Evolutionary conservation across 371 early-diverging fungal species (phyloP).

Genomic region (Capillidium rhysosporum): DNA sequence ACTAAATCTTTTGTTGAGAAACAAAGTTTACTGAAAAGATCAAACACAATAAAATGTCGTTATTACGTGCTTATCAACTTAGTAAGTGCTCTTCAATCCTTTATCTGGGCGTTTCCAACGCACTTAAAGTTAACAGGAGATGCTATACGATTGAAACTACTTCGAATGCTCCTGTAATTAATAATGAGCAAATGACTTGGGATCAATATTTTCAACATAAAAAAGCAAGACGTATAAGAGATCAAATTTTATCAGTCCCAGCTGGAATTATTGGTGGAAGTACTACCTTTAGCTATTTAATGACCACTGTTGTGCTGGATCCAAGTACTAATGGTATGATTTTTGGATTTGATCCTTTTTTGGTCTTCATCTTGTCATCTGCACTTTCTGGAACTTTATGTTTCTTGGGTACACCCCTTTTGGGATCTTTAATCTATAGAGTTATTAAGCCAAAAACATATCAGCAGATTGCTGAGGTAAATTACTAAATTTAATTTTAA

Average conservation of each 20-base stretch:
- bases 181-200: constrained; percentile 2
- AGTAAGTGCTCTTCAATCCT: no score
- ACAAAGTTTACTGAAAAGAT: no score
- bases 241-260: constrained; percentile 1
- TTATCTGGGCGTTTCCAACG: no score
- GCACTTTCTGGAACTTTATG: not conserved
- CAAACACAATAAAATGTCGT: no score
- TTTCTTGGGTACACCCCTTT: constrained; percentile 4
- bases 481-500: not conserved
- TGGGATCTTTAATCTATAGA: constrained; percentile 1
- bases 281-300: not conserved
- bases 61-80: no score
- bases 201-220: constrained; percentile 4
- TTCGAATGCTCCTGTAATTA: not conserved
- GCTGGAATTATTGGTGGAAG: not conserved
- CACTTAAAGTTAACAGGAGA: no score
- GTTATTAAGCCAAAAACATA: not conserved
- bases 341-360: constrained; percentile 1
- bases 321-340: not conserved
- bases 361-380: not conserved
- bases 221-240: not conserved
- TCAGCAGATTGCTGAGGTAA: not conserved
- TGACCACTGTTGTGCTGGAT: constrained; percentile 2
- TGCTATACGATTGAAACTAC: no score
- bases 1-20: no score